Evolutionary conservation across 2,329 filamentous ascomycete species (phyloP), one percentile per base, ranked within the genome.

Genomic region (Stachybotrys elegans): DNA sequence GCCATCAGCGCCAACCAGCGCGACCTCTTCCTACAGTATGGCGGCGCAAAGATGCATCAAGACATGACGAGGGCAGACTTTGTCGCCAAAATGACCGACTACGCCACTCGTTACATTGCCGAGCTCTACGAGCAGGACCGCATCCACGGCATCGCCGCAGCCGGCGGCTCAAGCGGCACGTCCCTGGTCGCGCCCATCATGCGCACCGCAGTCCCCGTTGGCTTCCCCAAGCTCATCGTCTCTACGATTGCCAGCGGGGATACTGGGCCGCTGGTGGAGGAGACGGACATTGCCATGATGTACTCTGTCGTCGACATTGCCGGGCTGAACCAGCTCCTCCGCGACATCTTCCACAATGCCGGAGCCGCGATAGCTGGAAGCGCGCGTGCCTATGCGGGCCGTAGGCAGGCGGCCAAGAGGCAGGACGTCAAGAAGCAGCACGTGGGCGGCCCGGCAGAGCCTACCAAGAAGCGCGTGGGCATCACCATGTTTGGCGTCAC

Each of bases 401-500:
- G n/a, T n/a, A n/a, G n/a, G n/a, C n/a, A n/a, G n/a, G n/a, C n/a
- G n/a, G 54, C 48, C 5, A 27, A 41, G 7, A 47, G 50, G 9
- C 19, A 31, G 22, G 40, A 47, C 13, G 39, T 27, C 7, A 43
- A 46, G 13, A 20, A 48, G 20, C 35, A 25, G 2, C 9, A 7
- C n/a, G 36, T 44, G 1, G 16, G 17, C n/a, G 38, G 22, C 22
- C 7, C 22, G 14, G 9, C 37, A 23, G 17, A 16, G 17, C 29
- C 44, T 3, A 41, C 49, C 8, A 72, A 70, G 52, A 74, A 71
- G 44, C 66, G 73, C 0, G 67, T 88, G 6, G 84, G 75, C 0
- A 75, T 87, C 20, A 86, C 83, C 3, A 88, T 88, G 84, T 88
- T 87, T 55, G 84, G 84, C 3, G 83, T 88, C 6, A 88, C 84